A percentile compares a stretch with the other conserved stretches of the same genome.
Conservation (phyloP, 2,329 filamentous ascomycete genomes). For the Fusarium equiseti region DNA sequence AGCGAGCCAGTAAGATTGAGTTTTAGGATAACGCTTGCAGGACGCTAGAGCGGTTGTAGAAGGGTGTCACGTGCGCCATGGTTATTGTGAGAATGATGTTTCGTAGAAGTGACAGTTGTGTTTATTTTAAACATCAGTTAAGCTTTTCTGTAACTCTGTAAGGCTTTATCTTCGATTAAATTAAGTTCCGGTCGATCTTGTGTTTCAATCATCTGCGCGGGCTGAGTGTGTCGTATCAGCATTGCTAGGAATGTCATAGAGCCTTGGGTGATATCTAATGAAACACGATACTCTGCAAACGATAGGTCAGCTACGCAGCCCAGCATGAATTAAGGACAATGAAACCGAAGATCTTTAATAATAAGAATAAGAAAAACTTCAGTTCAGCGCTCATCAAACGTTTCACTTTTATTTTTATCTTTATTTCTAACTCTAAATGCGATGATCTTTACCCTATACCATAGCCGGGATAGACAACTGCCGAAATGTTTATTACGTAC, state of each 20-base stretch:
- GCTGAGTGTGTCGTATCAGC: background rate
- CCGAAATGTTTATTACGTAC: background rate
- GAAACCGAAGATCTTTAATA: background rate
- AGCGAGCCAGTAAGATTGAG: background rate
- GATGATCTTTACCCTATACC: conserved; percentile 12
- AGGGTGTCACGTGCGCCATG: background rate
- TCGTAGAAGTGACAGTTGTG: background rate
- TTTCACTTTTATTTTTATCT: conserved; percentile 26
- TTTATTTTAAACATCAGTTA: background rate
- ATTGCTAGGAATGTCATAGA: background rate
- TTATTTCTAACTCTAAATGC: background rate
- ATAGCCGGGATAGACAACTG: background rate
- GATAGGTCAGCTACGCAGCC: background rate
- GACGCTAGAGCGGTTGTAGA: background rate
- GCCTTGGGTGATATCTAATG: background rate
- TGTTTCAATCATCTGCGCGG: background rate
- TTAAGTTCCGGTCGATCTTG: background rate
- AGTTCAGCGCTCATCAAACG: background rate
- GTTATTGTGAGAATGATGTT: background rate
- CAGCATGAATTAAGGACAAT: background rate
- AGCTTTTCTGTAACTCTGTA: background rate
- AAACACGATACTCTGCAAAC: background rate
- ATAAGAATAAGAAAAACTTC: background rate
- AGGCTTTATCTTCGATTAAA: background rate
- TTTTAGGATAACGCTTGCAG: background rate